Evolutionary conservation across 129 eudicot species (phyloP), one percentile per base, ranked within the genome.

Genomic region (Chrysanthemum makinoi): DNA sequence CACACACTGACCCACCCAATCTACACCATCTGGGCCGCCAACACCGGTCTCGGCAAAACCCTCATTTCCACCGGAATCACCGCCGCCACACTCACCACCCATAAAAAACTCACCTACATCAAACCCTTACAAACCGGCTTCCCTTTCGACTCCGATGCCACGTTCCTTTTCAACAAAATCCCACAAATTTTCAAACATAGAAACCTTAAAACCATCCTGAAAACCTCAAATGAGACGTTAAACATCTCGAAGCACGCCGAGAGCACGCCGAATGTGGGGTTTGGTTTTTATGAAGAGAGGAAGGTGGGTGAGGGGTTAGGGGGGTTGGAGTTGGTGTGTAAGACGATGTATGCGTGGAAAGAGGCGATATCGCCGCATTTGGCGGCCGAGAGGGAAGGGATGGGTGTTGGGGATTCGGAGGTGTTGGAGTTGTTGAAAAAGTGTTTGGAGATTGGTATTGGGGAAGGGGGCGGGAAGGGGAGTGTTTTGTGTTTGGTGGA

Each of bases 11-110:
- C 93, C 2, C 96, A 87, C 87, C 99, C 99, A 4, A 95, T 84
- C 67, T 95, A 86, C 89, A 88, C 92, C 52, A 77, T 95, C 5
- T 95, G 99, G 99, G 89, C 91, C 22, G 67, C 97, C 78, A 95
- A 95, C 88, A 95, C 99, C 47, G 81, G 82, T 76, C 86, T 95
- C 61, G 99, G 99, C 76, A 95, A 95, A 90, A 90, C 99, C 91
- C 96, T 90, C 6, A 87, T 95, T 59, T 90, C 99, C 66, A 72
- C 89, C 60, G 99, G 97, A 46, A 83, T 95, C 59, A 89, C 97
- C 69, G 79, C 89, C 26, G 83, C 99, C 76, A 66, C 85, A 50
- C 53, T 86, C 82, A 48, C 79, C 67, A 17, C 49, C 30, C 33
- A 78, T 20, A 53, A 83, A 54, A 82, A 82, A 72, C 75, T 95